Base-by-base conservation (phyloP, 2,329 filamentous ascomycete genomes). In the Fusarium sp. region DNA sequence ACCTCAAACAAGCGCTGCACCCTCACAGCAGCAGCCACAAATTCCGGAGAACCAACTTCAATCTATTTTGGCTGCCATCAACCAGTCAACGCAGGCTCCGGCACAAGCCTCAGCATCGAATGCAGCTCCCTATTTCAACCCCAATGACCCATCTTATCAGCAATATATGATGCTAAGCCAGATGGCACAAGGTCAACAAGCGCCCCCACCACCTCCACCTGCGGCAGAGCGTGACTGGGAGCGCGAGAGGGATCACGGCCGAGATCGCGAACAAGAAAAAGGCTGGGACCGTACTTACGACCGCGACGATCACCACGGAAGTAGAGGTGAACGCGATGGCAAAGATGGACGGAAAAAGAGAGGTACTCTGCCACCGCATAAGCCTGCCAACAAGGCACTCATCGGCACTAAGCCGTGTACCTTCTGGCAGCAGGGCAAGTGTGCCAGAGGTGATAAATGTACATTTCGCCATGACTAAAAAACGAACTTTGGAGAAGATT, bases 361-460 rank as follows among this genome's bases (percentile, higher is more conserved):
- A 74, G 77, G 75, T 33, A 81, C 79, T 15, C 76, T 81, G 34
- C 77, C 79, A 30, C 78, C 77, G 10, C 81, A 83, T 62, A 80
- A 82, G 59, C 80, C 81, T 18, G 80, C 78, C 65, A 88, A 91
- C 72, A 85, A 83, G 62, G 83, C 85, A 15, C 81, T 89, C 15
- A 88, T 89, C 49, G 88, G 89, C 57, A 91, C 89, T 42, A 89
- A 91, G 74, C 84, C 89, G 7, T 93, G 91, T 77, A 85, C 85
- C 20, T 93, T 92, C 77, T 93, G 84, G 83, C 84, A 87, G 60
- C 87, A 91, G 75, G 91, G 91, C 15, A 89, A 89, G 75, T 93
- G 91, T 79, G 88, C 87, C 8, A 90, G 92, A 75, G 91, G 91
- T 23, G 89, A 91, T 36, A 88, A 89, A 73, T 93, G 91, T 80